Evolutionary conservation across 2,329 filamentous ascomycete genomes (phyloP).

Genomic region (Fusarium nematophilum): DNA sequence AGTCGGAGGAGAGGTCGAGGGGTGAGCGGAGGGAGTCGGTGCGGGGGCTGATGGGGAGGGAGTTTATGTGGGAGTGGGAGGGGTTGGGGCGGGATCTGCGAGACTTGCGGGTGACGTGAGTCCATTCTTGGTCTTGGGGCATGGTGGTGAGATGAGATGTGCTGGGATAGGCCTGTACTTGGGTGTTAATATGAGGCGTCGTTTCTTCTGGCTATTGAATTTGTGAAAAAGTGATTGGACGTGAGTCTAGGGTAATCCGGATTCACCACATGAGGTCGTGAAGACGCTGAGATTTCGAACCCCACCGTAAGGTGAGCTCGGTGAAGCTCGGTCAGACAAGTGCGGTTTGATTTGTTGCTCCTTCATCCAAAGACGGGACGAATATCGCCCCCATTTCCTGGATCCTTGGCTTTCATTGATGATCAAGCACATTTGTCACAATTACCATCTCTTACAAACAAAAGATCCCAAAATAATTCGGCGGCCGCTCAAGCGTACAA

Average conservation of each 20-base stretch:
- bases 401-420: neutral
- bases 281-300: conserved; percentile 35
- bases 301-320: conserved; percentile 35
- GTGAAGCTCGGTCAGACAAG: conserved; percentile 17
- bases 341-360: neutral
- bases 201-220: too few species aligned
- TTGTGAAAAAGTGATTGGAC: too few species aligned
- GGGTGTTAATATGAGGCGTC: too few species aligned
- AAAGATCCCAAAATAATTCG: conserved; percentile 4
- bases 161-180: too few species aligned
- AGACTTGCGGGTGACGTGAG: conserved; percentile 40
- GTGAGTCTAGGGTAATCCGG: conserved; percentile 10
- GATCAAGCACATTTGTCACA: neutral
- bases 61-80: conserved; percentile 16
- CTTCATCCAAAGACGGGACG: conserved; percentile 3
- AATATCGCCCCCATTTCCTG: neutral
- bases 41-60: conserved; percentile 13
- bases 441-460: neutral
- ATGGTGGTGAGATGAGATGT: neutral
- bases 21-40: conserved; percentile 34
- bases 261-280: conserved; percentile 21
- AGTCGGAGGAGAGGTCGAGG: conserved; percentile 46
- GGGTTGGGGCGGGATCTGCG: conserved; percentile 19
- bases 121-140: conserved; percentile 37
- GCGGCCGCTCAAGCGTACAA: neutral